phyloP scores from a whole-genome alignment of 2,329 filamentous ascomycete species.

The Arthrinium phaeospermum region DNA sequence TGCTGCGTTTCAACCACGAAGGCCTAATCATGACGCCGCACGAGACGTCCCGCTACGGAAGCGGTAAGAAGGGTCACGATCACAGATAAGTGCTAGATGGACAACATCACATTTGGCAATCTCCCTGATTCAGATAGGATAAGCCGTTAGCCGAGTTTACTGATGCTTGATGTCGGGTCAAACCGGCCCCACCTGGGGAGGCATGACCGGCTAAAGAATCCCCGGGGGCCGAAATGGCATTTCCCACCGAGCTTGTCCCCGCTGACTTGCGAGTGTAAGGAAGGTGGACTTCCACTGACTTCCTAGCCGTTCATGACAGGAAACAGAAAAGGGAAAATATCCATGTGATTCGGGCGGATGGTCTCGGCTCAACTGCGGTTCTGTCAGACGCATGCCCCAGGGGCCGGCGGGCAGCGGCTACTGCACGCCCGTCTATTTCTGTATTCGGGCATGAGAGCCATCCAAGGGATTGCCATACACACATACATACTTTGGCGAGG shows the following conservation, averaged over 20 bases:
- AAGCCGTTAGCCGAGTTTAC: neutral
- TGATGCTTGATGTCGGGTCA: neutral
- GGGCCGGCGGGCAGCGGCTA: neutral
- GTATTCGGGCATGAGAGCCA: neutral
- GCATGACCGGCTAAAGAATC: constrained; percentile 6
- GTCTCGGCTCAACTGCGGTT: constrained; percentile 10
- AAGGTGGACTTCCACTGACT: neutral
- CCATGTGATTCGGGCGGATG: neutral
- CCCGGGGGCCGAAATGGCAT: constrained; percentile 1
- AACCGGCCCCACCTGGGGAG: neutral
- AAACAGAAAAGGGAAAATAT: neutral
- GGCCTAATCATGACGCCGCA: neutral
- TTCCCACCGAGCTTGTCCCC: constrained; percentile 3
- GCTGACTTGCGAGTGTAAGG: neutral
- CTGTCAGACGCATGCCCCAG: neutral
- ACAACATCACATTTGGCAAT: neutral
- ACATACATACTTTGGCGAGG: neutral
- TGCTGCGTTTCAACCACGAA: neutral
- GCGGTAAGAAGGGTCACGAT: constrained; percentile 4
- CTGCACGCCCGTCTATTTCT: neutral
- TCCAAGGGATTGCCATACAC: neutral
- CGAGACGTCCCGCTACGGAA: neutral
- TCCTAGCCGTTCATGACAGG: neutral
- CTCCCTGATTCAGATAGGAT: neutral
- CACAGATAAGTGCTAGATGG: neutral